Evolutionary conservation across 2,329 filamentous ascomycete species (phyloP).

Genomic region (Mycosphaerelloides madeirae): DNA sequence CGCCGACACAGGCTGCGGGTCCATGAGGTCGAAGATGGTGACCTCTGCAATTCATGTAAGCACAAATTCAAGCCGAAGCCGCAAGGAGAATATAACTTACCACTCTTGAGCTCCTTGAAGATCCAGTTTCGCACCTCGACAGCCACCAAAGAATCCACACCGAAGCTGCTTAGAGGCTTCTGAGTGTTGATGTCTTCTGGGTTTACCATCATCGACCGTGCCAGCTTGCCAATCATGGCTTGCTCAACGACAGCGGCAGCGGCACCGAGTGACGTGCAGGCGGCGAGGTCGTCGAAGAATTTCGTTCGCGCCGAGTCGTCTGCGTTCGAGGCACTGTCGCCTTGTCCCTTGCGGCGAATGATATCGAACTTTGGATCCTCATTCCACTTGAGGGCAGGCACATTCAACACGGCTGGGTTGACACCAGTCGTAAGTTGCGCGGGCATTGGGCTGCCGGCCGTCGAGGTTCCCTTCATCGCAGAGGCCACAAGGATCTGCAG

Average conservation of each 20-base stretch:
- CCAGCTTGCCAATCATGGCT: background rate
- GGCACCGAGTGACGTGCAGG: background rate
- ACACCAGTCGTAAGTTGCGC: background rate
- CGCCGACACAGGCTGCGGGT: background rate
- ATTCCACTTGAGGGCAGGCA: background rate
- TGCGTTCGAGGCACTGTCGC: background rate
- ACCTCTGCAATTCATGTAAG: slow-evolving; percentile 5
- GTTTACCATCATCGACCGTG: slow-evolving; percentile 6
- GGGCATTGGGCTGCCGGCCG: background rate
- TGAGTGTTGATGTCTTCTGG: slow-evolving; percentile 9
- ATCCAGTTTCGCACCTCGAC: slow-evolving; percentile 17
- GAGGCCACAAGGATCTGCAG: background rate
- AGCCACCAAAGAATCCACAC: slow-evolving; percentile 16
- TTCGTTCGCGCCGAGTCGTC: background rate
- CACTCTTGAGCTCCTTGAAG: slow-evolving; percentile 4
- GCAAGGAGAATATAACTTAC: background rate
- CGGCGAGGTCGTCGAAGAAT: background rate
- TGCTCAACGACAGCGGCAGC: background rate
- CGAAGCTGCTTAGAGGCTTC: slow-evolving; percentile 9
- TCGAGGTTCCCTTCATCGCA: background rate
- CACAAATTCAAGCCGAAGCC: background rate
- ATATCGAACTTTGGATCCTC: background rate
- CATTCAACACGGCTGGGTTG: background rate
- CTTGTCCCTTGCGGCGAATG: background rate
- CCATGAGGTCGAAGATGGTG: slow-evolving; percentile 13